Percentiles rank a stretch among this genome's conserved stretches.
These are phyloP conservation scores for Eleusine coracana DNA, from an alignment of 176 grass and related monocot genomes.

Conservation along the genomic window DNA sequence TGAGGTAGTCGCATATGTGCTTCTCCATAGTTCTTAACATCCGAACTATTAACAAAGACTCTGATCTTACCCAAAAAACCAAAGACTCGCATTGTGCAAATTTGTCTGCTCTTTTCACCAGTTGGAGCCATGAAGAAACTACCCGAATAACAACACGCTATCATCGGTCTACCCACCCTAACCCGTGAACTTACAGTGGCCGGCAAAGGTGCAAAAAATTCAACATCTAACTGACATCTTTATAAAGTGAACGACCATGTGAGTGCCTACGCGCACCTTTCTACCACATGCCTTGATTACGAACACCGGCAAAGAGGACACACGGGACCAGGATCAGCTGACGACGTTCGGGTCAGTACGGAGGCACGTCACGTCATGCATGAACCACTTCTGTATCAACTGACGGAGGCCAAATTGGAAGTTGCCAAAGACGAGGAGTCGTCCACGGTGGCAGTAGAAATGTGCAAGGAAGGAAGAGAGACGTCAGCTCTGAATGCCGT, in stretches of 20 bases:
- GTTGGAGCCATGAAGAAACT: neutral
- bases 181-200: neutral
- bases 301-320: neutral
- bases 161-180: neutral
- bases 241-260: neutral
- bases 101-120: neutral
- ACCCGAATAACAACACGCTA: neutral
- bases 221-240: neutral
- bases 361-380: neutral
- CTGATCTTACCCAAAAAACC: no score
- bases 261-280: neutral
- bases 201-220: neutral
- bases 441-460: no score
- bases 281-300: no score
- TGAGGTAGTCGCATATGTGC: neutral
- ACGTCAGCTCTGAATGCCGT: no score
- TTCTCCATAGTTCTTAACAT: neutral
- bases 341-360: neutral
- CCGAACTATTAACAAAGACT: no score
- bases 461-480: no score
- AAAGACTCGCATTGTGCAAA: neutral
- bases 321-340: neutral
- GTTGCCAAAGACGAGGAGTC: neutral
- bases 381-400: neutral
- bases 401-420: neutral